Percentiles rank a stretch among this genome's conserved stretches.
These are phyloP conservation scores for Picochlorum sp. DNA, from an alignment of 139 green algal genomes.

Conservation along the genomic window DNA sequence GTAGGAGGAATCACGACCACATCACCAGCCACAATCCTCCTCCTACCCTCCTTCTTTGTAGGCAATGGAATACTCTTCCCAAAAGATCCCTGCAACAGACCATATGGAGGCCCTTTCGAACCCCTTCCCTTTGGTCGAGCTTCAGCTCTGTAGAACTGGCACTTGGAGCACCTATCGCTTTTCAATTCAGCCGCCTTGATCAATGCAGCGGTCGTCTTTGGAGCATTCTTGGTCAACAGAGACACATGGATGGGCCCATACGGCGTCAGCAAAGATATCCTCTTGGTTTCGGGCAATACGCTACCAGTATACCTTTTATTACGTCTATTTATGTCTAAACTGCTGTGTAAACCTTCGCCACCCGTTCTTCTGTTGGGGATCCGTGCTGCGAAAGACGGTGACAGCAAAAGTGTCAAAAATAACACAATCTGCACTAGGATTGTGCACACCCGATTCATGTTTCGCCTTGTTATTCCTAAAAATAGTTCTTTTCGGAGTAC, in stretches of 20 bases:
- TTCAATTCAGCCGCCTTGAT: not conserved
- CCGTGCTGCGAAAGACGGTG: too few species aligned
- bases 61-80: constrained; percentile 9
- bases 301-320: too few species aligned
- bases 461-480: too few species aligned
- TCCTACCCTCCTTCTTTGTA: not conserved
- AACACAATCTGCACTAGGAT: too few species aligned
- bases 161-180: not conserved
- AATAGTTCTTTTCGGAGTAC: too few species aligned
- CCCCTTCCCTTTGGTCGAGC: not conserved
- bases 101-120: constrained; percentile 33
- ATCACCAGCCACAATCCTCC: constrained; percentile 24
- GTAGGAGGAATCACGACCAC: constrained; percentile 37
- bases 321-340: too few species aligned
- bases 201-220: constrained; percentile 7
- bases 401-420: too few species aligned
- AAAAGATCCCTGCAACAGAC: constrained; percentile 37
- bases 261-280: constrained; percentile 5
- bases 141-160: constrained; percentile 12
- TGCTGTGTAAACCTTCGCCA: too few species aligned
- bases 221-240: constrained; percentile 2
- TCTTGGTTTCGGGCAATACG: not conserved
- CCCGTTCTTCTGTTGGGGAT: too few species aligned
- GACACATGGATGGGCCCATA: constrained; percentile 7
- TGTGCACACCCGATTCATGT: too few species aligned